Evolutionary conservation across 1,284 basidiomycete species (phyloP).

Genomic region (Puccinia brachypodii): DNA sequence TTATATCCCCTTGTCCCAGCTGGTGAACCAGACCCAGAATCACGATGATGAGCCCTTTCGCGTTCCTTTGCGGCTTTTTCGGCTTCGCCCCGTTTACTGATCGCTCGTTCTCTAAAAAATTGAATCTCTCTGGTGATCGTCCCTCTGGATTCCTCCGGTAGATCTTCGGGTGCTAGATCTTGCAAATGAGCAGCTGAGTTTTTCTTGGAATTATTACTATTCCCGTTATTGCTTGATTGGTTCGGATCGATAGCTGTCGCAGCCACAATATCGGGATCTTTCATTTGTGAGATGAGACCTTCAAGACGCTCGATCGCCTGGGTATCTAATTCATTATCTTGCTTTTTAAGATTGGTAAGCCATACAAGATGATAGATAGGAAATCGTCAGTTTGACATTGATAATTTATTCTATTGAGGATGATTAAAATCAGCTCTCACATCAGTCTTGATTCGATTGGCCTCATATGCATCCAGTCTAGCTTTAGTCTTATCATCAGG

Average conservation of each 20-base stretch:
- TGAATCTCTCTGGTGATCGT: constrained; percentile 55
- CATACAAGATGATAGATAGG: too few species aligned
- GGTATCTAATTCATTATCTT: constrained; percentile 47
- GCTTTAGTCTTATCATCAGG: constrained; percentile 55
- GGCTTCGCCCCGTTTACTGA: constrained; percentile 50
- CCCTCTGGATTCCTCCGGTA: constrained; percentile 54
- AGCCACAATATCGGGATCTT: constrained; percentile 45
- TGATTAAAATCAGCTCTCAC: constrained; percentile 50
- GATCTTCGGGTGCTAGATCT: constrained; percentile 55
- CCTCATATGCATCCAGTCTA: constrained; percentile 54
- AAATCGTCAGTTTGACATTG: not conserved
- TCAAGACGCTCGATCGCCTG: constrained; percentile 45
- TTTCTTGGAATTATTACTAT: constrained; percentile 24
- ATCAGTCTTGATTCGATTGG: constrained; percentile 51
- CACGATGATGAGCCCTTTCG: constrained; percentile 47
- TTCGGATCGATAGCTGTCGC: constrained; percentile 26
- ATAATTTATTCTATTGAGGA: not conserved
- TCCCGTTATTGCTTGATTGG: constrained; percentile 23
- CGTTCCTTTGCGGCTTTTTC: constrained; percentile 50
- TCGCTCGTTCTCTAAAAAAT: constrained; percentile 54
- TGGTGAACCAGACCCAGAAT: constrained; percentile 40
- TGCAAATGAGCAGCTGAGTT: constrained; percentile 51
- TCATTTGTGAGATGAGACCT: constrained; percentile 47
- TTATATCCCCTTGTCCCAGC: constrained; percentile 37
- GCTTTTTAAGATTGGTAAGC: not conserved